Conservation (phyloP, 495 filamentous ascomycete genomes). For the Cryomyces antarcticus region DNA sequence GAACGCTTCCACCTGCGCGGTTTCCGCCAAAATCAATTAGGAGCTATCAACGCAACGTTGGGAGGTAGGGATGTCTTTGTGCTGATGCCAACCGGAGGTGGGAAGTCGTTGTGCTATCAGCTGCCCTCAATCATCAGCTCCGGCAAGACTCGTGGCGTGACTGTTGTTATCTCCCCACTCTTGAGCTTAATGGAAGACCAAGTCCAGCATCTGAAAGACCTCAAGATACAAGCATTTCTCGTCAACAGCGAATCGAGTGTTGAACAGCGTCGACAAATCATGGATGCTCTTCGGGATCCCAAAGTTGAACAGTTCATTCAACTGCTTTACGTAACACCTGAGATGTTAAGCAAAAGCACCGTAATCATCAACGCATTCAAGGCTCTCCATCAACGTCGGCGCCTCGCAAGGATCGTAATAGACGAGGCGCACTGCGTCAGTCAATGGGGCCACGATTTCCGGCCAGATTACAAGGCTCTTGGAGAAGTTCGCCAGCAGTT, state of each 20-base stretch:
- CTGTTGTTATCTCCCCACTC: slow-evolving; percentile 83
- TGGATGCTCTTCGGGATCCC: slow-evolving; percentile 33
- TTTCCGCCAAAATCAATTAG: slow-evolving; percentile 79
- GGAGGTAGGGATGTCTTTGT: slow-evolving; percentile 77
- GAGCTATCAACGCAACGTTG: slow-evolving; percentile 87
- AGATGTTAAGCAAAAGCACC: slow-evolving; percentile 76
- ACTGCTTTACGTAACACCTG: slow-evolving; percentile 84
- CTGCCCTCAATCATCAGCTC: slow-evolving; percentile 68
- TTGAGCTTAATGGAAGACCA: slow-evolving; percentile 95
- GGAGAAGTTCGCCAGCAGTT: slow-evolving; percentile 48
- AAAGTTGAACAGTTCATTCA: slow-evolving; percentile 51
- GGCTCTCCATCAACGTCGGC: slow-evolving; percentile 38
- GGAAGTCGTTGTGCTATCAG: slow-evolving; percentile 94
- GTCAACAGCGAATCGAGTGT: slow-evolving; percentile 52
- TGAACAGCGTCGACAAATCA: slow-evolving; percentile 36
- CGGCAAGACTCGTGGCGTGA: slow-evolving; percentile 68
- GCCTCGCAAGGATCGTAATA: slow-evolving; percentile 79
- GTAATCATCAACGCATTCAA: slow-evolving; percentile 38
- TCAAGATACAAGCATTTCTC: slow-evolving; percentile 56
- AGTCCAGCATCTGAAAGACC: slow-evolving; percentile 52
- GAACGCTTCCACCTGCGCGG: slow-evolving; percentile 65
- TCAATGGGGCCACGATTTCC: slow-evolving; percentile 97
- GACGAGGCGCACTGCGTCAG: slow-evolving; percentile 98
- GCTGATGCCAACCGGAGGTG: slow-evolving; percentile 92
- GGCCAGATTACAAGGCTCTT: slow-evolving; percentile 83